Evolutionary conservation across 371 early-diverging fungal genomes (phyloP).

Genomic region (Mortierella sp.): DNA sequence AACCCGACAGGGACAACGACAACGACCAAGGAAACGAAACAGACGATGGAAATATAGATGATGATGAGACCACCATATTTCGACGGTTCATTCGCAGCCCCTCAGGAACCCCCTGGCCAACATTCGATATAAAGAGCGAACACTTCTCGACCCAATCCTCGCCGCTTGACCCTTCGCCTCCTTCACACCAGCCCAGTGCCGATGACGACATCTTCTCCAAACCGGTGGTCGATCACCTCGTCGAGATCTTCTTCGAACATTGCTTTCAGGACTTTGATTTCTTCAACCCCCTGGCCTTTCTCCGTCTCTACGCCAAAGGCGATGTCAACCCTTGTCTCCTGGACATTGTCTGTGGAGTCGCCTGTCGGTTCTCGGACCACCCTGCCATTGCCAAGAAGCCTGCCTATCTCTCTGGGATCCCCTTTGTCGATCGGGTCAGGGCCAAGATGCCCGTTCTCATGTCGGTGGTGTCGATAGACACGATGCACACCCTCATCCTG

Average conservation of each 20-base stretch:
- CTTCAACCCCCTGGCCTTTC: not conserved
- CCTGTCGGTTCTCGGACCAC: not conserved
- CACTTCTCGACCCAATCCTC: not conserved
- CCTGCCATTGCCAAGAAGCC: not conserved
- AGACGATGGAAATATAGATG: not conserved
- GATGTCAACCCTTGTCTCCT: not conserved
- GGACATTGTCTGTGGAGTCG: not conserved
- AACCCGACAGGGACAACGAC: not conserved
- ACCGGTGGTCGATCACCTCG: not conserved
- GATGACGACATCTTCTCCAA: not conserved
- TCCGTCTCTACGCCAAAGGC: not conserved
- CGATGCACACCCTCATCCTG: not conserved
- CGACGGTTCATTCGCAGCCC: not conserved
- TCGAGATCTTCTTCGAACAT: not conserved
- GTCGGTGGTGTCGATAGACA: not conserved
- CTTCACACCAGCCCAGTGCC: not conserved
- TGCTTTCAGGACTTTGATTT: conserved; percentile 1
- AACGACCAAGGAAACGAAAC: not conserved
- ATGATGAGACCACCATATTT: not conserved
- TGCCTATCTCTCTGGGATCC: not conserved
- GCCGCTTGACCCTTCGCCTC: not conserved
- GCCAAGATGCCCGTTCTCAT: not conserved
- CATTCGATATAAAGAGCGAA: not conserved
- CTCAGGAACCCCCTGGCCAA: not conserved
- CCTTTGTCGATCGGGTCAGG: not conserved